A percentile compares a stretch with the other conserved stretches of the same genome.
Conservation (phyloP, 176 grass and related monocot species). For the Puya raimondii region DNA sequence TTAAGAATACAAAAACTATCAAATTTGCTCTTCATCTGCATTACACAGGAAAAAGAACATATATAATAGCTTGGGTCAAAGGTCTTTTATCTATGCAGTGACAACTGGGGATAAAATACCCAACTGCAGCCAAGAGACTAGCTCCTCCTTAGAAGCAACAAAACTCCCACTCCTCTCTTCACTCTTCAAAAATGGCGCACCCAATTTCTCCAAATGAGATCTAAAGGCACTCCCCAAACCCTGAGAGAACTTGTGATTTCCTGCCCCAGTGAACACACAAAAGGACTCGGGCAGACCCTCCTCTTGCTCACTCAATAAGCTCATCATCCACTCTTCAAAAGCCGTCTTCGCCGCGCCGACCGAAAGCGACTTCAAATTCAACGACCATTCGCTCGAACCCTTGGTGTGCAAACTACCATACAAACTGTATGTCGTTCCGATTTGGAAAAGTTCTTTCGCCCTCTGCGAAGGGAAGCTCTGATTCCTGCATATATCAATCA, state of each 20-base stretch:
- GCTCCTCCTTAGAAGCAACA: conserved; percentile 48
- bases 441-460: conserved; percentile 44
- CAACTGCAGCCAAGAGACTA: conserved; percentile 47
- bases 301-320: conserved; percentile 17
- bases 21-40: conserved; percentile 3
- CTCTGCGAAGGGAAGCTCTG: conserved; percentile 38
- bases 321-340: conserved; percentile 63
- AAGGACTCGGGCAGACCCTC: conserved; percentile 46
- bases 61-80: not conserved
- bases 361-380: conserved; percentile 60
- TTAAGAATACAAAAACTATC: not conserved
- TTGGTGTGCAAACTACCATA: conserved; percentile 50
- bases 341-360: conserved; percentile 73
- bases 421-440: conserved; percentile 49
- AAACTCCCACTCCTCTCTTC: conserved; percentile 56
- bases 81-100: not conserved
- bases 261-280: conserved; percentile 52
- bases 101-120: conserved; percentile 9
- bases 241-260: conserved; percentile 65
- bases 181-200: conserved; percentile 37
- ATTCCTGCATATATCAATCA: conserved; percentile 80
- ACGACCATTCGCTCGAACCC: conserved; percentile 48
- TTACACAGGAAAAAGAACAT: not conserved
- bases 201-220: conserved; percentile 20
- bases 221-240: conserved; percentile 48